phyloP scores from a whole-genome alignment of 441 rosid genomes.

The Corymbia calophylla region DNA sequence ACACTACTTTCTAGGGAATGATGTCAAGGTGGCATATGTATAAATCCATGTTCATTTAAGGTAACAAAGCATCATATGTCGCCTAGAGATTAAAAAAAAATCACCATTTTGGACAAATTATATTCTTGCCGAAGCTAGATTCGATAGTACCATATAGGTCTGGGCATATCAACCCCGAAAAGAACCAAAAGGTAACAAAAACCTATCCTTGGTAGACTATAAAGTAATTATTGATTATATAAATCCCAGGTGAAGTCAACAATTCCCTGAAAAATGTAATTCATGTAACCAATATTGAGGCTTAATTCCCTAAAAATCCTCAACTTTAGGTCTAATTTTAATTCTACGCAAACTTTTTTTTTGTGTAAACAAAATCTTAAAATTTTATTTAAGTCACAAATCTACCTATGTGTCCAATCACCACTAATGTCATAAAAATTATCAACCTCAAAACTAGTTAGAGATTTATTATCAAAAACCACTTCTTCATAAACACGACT shows the following conservation, averaged over 20 bases:
- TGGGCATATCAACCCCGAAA: background rate
- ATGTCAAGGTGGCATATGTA: background rate
- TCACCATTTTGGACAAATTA: background rate
- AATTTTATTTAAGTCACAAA: background rate
- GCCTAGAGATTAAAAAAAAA: background rate
- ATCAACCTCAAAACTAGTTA: background rate
- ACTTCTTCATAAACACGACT: accelerated
- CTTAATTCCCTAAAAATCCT: background rate
- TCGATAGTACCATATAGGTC: background rate
- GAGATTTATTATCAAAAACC: background rate
- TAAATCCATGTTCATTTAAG: background rate
- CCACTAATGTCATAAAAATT: background rate
- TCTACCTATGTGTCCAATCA: background rate
- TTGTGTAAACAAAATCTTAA: accelerated
- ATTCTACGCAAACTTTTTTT: accelerated
- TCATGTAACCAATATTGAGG: background rate
- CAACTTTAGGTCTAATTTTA: background rate
- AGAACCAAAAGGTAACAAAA: background rate
- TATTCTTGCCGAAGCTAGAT: background rate
- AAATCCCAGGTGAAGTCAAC: background rate
- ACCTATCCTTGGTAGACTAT: background rate
- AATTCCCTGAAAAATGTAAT: background rate
- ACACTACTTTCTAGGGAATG: background rate
- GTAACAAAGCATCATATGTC: background rate
- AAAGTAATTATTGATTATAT: background rate